Evolutionary conservation across 495 filamentous ascomycete species (phyloP), one percentile per base, ranked within the genome.

Genomic region (Chaetomium tenue): DNA sequence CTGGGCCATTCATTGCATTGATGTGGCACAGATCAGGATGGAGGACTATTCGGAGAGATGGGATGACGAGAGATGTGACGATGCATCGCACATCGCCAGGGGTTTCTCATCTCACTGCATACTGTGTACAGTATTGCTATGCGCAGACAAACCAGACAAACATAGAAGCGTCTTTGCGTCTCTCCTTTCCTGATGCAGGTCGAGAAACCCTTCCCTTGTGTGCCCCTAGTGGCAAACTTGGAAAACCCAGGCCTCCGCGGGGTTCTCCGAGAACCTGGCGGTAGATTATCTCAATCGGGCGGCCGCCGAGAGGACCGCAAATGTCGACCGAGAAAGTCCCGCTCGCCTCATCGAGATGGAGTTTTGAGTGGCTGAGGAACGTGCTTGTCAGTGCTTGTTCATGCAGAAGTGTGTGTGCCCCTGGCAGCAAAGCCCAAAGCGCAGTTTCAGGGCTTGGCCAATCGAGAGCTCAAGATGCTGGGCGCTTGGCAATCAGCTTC

Each of bases 391-490:
- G 47, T 26, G n/a, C 18, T 53, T 48, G 16, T 56, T 55, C 52
- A 63, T 56, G 52, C 60, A 26, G 33, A 44, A 13, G 1, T 37
- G 42, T 44, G 28, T 18, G 1, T 18, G 37, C 37, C 60, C 60
- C 40, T 55, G 60, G 11, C 7, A 3, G 25, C 9, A 11, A 37
- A 18, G 61, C 25, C 39, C 50, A 26, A 37, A 26, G 39, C 51
- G 37, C 26, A 37, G 61, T 57, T 63, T 63, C 61, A 63, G 60
- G 25, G 26, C n/a, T 13, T 15, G 37, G 11, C 60, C 50, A 63
- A 63, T 52, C 5, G 33, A 37, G 33, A 37, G 9, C 33, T 37
- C 33, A 12, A 37, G 6, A 37, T 37, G 33, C 33, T 37, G 33
- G 33, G 33, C 33, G 33, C 33, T 37, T 37, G 33, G 33, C 33